These are phyloP conservation scores for Lachancea sp. DNA, from an alignment of 805 yeast species.

Conservation along the genomic window DNA sequence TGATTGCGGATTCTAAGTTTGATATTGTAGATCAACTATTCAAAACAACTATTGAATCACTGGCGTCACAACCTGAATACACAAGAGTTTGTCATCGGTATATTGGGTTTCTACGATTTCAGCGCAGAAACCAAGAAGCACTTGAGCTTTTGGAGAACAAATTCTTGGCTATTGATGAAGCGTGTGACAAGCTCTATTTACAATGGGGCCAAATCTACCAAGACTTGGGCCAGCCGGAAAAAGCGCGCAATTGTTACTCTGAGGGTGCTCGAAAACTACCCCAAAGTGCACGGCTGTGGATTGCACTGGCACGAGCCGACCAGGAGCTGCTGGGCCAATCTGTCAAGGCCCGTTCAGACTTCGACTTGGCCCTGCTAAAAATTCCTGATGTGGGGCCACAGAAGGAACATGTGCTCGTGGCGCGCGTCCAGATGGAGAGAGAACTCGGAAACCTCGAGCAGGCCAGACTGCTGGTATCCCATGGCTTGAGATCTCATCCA, in stretches of 20 bases:
- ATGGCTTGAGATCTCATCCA: slow-evolving; percentile 56
- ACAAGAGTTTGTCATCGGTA: slow-evolving; percentile 59
- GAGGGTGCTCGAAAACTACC: slow-evolving; percentile 48
- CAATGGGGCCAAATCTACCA: slow-evolving; percentile 55
- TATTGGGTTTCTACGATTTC: slow-evolving; percentile 44
- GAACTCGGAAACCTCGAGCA: slow-evolving; percentile 42
- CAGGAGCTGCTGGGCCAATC: slow-evolving; percentile 35
- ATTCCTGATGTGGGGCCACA: slow-evolving; percentile 36
- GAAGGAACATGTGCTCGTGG: slow-evolving; percentile 50
- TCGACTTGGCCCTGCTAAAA: slow-evolving; percentile 58
- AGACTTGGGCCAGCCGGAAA: slow-evolving; percentile 26
- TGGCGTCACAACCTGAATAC: slow-evolving; percentile 23
- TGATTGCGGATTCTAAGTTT: slow-evolving; percentile 35
- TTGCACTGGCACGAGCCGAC: slow-evolving; percentile 43
- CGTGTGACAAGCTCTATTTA: slow-evolving; percentile 47
- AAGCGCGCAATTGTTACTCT: slow-evolving; percentile 44
- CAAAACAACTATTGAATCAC: slow-evolving; percentile 33
- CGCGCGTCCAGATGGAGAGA: slow-evolving; percentile 53
- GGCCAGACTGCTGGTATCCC: slow-evolving; percentile 49
- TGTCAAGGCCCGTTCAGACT: slow-evolving; percentile 60
- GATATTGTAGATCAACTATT: slow-evolving; percentile 35
- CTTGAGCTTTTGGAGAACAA: slow-evolving; percentile 33
- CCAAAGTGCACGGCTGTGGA: slow-evolving; percentile 46
- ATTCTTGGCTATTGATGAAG: slow-evolving; percentile 46
- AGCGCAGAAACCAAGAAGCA: slow-evolving; percentile 34